Conservation (phyloP, 2,329 filamentous ascomycete species). For the Penicillium occitanis region DNA sequence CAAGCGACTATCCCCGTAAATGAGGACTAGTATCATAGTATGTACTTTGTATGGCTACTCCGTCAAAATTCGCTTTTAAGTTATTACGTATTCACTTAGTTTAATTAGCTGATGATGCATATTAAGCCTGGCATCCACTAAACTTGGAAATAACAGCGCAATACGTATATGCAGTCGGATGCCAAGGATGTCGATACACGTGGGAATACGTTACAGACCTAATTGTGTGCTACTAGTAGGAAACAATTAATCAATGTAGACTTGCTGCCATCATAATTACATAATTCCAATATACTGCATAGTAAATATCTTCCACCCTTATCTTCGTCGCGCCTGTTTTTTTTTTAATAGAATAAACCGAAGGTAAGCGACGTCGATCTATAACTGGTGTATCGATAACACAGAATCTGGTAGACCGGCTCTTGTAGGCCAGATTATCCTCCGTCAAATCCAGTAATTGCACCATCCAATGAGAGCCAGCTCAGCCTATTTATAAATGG, state of each 20-base stretch:
- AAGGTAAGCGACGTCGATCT: not conserved
- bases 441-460: not conserved
- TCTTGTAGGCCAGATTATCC: not conserved
- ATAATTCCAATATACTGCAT: not conserved
- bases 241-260: not conserved
- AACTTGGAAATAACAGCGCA: not conserved
- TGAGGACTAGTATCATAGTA: not conserved
- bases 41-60: not conserved
- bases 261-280: not conserved
- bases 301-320: not conserved
- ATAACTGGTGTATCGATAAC: not conserved
- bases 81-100: not conserved
- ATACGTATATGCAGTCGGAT: not conserved
- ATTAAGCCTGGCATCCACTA: not conserved
- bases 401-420: not conserved
- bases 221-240: not conserved
- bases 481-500: not conserved
- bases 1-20: not conserved
- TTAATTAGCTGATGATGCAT: not conserved
- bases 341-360: not conserved
- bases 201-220: not conserved
- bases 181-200: not conserved
- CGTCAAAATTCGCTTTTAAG: not conserved
- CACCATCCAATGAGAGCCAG: not conserved
- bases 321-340: not conserved